phyloP scores from a whole-genome alignment of 768 basidiomycete genomes.

The Suillus ampliporus region DNA sequence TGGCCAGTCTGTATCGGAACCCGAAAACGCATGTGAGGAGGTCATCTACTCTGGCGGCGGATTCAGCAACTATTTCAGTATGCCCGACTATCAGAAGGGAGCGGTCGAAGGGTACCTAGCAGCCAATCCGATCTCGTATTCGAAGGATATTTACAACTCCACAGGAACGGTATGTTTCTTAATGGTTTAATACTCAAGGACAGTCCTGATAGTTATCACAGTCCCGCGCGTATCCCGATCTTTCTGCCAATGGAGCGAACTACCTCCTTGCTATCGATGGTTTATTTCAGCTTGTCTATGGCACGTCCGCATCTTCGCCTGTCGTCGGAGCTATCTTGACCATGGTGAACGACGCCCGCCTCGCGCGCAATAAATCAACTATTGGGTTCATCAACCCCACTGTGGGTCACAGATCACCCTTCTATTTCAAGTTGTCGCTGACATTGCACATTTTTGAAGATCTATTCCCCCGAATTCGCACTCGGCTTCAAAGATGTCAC shows the following conservation, averaged over 20 bases:
- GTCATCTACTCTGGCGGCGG: conserved; percentile 58
- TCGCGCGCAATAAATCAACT: conserved; percentile 49
- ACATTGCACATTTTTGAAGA: conserved; percentile 43
- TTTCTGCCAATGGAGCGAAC: conserved; percentile 58
- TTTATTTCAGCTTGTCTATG: conserved; percentile 49
- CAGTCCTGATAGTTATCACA: conserved; percentile 28
- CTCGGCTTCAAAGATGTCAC: conserved; percentile 57
- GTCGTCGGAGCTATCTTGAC: conserved; percentile 67
- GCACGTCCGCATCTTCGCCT: conserved; percentile 65
- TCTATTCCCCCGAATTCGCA: conserved; percentile 40
- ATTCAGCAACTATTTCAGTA: conserved; percentile 59
- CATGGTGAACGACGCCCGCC: conserved; percentile 64
- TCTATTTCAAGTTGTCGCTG: conserved; percentile 4
- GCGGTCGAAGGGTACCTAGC: conserved; percentile 53
- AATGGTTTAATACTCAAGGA: neutral
- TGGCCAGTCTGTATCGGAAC: conserved; percentile 48
- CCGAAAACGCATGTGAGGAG: conserved; percentile 51
- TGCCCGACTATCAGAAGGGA: conserved; percentile 56
- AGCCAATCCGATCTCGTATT: conserved; percentile 47
- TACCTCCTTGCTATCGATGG: conserved; percentile 38
- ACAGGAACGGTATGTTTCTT: conserved; percentile 40
- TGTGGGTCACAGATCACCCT: conserved; percentile 28
- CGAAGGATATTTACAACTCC: conserved; percentile 49
- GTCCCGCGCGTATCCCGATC: conserved; percentile 64
- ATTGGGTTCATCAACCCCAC: conserved; percentile 66